Conservation (phyloP, 148 eudicot species). For the Chenopodium album region DNA sequence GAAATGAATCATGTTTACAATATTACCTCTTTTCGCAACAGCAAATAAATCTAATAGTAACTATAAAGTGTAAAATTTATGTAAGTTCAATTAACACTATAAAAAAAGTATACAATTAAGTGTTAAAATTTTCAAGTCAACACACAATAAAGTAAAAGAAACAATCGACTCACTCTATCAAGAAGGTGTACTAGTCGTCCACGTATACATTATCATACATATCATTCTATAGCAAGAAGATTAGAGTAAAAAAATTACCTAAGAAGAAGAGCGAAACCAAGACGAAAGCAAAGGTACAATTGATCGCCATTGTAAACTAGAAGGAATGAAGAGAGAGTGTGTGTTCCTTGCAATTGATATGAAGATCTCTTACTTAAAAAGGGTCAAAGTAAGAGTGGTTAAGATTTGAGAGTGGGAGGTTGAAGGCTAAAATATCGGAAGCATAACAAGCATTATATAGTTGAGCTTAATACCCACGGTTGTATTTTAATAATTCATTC, state of each 20-base stretch:
- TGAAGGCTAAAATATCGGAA: neutral
- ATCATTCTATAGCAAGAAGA: neutral
- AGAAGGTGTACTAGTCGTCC: too few species aligned
- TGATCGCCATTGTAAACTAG: constrained; percentile 10
- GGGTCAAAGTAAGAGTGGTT: neutral
- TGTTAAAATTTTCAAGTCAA: too few species aligned
- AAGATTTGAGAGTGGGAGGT: neutral
- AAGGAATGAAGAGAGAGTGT: too few species aligned
- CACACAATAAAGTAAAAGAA: too few species aligned
- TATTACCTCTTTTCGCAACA: too few species aligned
- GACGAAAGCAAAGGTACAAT: neutral
- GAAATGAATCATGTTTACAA: too few species aligned
- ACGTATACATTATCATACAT: too few species aligned
- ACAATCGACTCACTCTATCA: too few species aligned
- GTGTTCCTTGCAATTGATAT: neutral
- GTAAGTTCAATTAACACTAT: too few species aligned
- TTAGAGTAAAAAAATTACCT: neutral
- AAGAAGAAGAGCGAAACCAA: neutral
- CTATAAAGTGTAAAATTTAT: too few species aligned
- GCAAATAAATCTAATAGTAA: too few species aligned
- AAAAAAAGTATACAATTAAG: too few species aligned
- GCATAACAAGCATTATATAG: neutral
- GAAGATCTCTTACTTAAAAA: neutral
- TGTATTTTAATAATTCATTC: neutral
- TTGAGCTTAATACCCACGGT: neutral